phyloP scores from a whole-genome alignment of 345 rosid genomes.

The Dimocarpus longan region DNA sequence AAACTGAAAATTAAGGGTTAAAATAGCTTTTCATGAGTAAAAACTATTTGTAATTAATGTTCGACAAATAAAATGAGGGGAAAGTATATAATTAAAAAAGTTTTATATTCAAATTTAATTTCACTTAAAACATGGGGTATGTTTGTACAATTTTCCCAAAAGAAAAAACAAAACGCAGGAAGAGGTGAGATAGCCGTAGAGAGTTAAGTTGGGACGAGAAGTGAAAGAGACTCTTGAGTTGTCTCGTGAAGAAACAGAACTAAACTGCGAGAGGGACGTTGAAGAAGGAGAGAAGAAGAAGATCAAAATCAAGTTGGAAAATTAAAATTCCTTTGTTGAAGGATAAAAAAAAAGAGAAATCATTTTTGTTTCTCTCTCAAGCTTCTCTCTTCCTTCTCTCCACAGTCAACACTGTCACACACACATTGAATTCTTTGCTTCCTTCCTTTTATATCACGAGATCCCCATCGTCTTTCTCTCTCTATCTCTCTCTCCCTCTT shows the following conservation, averaged over 20 bases:
- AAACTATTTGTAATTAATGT: too few species aligned
- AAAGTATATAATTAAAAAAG: too few species aligned
- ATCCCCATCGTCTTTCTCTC: constrained; percentile 44
- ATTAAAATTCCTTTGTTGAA: not conserved
- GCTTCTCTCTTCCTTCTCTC: not conserved
- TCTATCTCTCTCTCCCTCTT: constrained; percentile 11
- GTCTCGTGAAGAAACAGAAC: constrained; percentile 34
- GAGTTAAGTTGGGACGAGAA: not conserved
- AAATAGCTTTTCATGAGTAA: too few species aligned
- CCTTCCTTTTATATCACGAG: constrained; percentile 45
- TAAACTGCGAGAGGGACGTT: not conserved
- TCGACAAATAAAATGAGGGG: too few species aligned
- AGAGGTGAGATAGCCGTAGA: not conserved
- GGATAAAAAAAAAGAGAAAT: not conserved
- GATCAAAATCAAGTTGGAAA: not conserved
- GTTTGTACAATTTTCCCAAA: too few species aligned
- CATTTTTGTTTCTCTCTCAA: constrained; percentile 16
- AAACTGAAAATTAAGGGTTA: too few species aligned
- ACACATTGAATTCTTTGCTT: constrained; percentile 41
- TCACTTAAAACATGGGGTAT: too few species aligned
- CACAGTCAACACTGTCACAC: constrained; percentile 5
- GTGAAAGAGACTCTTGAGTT: not conserved
- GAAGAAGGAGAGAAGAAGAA: constrained; percentile 9
- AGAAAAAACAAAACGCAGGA: not conserved
- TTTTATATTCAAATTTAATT: too few species aligned